These are phyloP conservation scores for Quercus gilva DNA, from an alignment of 306 rosid genomes.

Conservation along the genomic window DNA sequence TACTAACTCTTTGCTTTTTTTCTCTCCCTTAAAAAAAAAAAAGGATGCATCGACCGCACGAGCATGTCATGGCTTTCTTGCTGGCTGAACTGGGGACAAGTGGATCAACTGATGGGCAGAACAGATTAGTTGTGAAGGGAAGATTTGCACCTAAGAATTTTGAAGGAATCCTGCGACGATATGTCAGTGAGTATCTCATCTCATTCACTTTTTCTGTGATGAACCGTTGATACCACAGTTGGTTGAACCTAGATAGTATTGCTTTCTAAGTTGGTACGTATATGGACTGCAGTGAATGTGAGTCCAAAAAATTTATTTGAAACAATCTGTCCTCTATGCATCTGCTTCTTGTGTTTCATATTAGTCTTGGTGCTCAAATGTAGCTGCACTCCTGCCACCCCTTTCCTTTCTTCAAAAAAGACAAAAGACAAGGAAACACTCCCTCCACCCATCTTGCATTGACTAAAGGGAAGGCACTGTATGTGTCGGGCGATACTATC, in stretches of 20 bases:
- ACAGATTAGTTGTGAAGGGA: constrained; percentile 56
- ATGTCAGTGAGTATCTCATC: constrained; percentile 44
- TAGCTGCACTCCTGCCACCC: no score
- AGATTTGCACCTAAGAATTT: constrained; percentile 61
- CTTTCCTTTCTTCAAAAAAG: no score
- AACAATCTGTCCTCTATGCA: neutral
- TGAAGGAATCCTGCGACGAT: constrained; percentile 56
- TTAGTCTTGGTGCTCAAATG: no score
- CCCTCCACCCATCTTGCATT: neutral
- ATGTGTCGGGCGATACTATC: neutral
- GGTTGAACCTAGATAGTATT: neutral
- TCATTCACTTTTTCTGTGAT: neutral
- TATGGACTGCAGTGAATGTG: neutral
- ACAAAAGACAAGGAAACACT: no score
- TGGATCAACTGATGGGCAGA: constrained; percentile 66
- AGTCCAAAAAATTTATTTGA: neutral
- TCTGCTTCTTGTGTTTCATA: neutral
- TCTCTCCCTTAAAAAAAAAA: neutral
- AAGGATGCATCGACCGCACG: constrained; percentile 67
- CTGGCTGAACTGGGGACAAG: constrained; percentile 64
- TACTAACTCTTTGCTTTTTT: neutral
- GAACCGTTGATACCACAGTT: neutral
- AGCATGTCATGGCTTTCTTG: constrained; percentile 57
- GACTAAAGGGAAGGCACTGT: neutral
- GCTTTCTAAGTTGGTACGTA: neutral